phyloP scores from a whole-genome alignment of 495 filamentous ascomycete species.

The Aspergillus haitiensis region DNA sequence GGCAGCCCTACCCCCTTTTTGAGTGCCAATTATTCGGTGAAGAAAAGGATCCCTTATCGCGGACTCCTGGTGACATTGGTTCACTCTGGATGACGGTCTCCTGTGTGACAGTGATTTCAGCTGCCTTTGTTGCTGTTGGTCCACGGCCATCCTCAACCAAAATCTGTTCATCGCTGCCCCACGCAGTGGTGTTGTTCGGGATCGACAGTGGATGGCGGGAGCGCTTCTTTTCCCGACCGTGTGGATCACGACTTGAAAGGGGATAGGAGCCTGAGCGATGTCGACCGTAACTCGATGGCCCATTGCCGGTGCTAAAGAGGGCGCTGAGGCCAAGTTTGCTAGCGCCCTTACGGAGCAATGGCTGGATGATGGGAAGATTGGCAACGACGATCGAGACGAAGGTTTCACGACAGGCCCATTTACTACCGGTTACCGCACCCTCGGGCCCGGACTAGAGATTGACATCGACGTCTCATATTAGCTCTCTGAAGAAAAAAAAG shows the following conservation, averaged over 20 bases:
- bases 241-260: slow-evolving; percentile 21
- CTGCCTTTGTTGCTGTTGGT: slow-evolving; percentile 1
- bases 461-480: background rate
- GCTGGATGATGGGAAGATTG: slow-evolving; percentile 58
- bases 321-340: slow-evolving; percentile 33
- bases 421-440: slow-evolving; percentile 44
- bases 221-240: background rate
- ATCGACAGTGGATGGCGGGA: slow-evolving; percentile 9
- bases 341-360: slow-evolving; percentile 41
- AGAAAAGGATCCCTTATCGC: background rate
- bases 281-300: slow-evolving; percentile 13
- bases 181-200: slow-evolving; percentile 16
- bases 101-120: slow-evolving; percentile 34
- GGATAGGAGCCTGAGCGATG: slow-evolving; percentile 21
- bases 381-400: slow-evolving; percentile 56
- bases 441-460: slow-evolving; percentile 27
- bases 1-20: background rate
- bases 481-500: background rate
- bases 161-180: slow-evolving; percentile 37
- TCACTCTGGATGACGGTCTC: slow-evolving; percentile 36
- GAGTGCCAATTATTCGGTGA: background rate
- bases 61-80: background rate
- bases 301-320: slow-evolving; percentile 30
- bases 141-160: slow-evolving; percentile 13
- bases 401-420: slow-evolving; percentile 59